These are phyloP conservation scores for Metschnikowia amazonensis DNA, from an alignment of 805 yeast species.

Conservation along the genomic window DNA sequence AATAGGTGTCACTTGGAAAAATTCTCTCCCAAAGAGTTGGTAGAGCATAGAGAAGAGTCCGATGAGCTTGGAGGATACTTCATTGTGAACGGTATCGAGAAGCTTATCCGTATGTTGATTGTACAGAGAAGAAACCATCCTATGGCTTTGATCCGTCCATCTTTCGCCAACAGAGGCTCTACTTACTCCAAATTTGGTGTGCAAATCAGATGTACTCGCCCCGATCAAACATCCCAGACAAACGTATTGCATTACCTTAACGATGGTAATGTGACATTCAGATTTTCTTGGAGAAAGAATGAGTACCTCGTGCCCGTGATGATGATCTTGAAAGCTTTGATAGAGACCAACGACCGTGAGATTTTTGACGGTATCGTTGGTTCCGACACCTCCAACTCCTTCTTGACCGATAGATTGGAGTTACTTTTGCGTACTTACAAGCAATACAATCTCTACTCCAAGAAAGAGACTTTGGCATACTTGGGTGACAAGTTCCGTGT, in stretches of 20 bases:
- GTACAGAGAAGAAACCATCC: conserved; percentile 98
- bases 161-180: conserved; percentile 91
- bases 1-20: conserved; percentile 89
- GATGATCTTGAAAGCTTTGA: conserved; percentile 86
- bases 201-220: conserved; percentile 89
- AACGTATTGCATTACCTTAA: conserved; percentile 93
- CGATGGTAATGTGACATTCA: conserved; percentile 94
- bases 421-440: conserved; percentile 85
- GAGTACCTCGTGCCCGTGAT: conserved; percentile 91
- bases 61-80: conserved; percentile 98
- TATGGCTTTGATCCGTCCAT: conserved; percentile 94
- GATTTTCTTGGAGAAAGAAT: conserved; percentile 96
- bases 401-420: conserved; percentile 97
- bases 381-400: conserved; percentile 78
- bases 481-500: conserved; percentile 95
- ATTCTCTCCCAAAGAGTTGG: conserved; percentile 78
- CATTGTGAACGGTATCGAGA: conserved; percentile 94
- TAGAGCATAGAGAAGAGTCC: conserved; percentile 76
- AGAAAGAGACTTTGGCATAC: conserved; percentile 87
- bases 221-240: conserved; percentile 96
- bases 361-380: conserved; percentile 96
- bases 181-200: conserved; percentile 86
- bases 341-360: conserved; percentile 89
- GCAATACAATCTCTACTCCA: conserved; percentile 69
- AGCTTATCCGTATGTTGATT: conserved; percentile 92